Percentiles rank a stretch among this genome's conserved stretches.
Evolutionary conservation across 2,329 filamentous ascomycete genomes (phyloP).

Genomic region (Clonostachys sp.): DNA sequence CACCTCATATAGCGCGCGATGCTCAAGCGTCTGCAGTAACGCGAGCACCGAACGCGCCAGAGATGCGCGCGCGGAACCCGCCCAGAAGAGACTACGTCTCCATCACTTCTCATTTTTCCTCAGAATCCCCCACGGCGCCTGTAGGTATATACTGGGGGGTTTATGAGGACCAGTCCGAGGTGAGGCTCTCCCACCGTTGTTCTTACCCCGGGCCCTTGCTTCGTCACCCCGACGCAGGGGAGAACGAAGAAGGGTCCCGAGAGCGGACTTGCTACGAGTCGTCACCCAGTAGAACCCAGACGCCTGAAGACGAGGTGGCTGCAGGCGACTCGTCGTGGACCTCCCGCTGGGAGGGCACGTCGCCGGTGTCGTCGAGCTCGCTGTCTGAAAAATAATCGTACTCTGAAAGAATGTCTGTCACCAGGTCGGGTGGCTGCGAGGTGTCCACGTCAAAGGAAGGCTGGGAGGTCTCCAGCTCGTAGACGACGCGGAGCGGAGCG

Average conservation of each 20-base stretch:
- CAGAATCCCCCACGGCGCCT: conserved; percentile 1
- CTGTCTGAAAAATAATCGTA: conserved; percentile 30
- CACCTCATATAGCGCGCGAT: background rate
- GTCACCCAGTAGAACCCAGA: conserved; percentile 39
- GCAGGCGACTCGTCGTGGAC: conserved; percentile 17
- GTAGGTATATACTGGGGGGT: conserved; percentile 11
- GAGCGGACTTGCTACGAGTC: conserved; percentile 32
- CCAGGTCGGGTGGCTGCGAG: conserved; percentile 26
- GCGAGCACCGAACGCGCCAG: background rate
- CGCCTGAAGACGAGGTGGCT: conserved; percentile 18
- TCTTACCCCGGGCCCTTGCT: no score
- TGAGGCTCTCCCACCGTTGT: conserved; percentile 18
- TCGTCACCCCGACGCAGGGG: no score
- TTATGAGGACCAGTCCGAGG: conserved; percentile 31
- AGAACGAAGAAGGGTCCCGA: no score
- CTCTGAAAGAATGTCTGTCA: conserved; percentile 24
- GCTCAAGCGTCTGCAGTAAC: background rate
- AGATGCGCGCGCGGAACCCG: no score
- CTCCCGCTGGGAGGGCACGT: conserved; percentile 21
- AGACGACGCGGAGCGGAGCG: conserved; percentile 30
- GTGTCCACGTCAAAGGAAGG: conserved; percentile 26
- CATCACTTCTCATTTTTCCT: background rate
- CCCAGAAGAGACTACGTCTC: no score
- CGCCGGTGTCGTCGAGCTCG: conserved; percentile 22
- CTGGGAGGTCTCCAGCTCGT: conserved; percentile 26